Evolutionary conservation across 169 alveolate genomes (phyloP).

Genomic region (Plasmodium fragile): DNA sequence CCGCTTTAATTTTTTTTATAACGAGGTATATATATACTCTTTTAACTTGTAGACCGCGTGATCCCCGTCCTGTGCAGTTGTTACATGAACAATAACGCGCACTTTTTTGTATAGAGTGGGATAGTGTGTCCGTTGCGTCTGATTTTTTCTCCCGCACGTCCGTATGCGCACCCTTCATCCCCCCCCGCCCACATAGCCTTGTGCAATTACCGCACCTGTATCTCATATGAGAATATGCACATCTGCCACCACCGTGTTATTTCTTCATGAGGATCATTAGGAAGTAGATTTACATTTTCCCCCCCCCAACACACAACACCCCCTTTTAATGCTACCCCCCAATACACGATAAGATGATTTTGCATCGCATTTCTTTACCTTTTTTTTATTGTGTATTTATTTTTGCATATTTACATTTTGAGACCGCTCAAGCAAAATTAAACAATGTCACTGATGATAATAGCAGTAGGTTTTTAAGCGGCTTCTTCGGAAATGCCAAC

Average conservation of each 20-base stretch:
- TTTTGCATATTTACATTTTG: conserved; percentile 29
- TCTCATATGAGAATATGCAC: background rate
- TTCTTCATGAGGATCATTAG: background rate
- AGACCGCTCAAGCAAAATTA: conserved; percentile 32
- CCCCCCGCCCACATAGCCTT: background rate
- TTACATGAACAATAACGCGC: no score
- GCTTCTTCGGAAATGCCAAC: background rate
- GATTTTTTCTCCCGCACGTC: background rate
- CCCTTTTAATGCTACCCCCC: background rate
- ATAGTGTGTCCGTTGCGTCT: background rate
- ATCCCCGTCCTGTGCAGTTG: no score
- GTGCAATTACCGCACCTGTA: background rate
- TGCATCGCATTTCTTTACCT: background rate
- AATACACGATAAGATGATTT: background rate
- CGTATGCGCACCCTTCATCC: background rate
- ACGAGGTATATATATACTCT: no score
- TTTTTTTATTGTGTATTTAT: conserved; percentile 10
- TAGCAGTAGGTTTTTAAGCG: background rate
- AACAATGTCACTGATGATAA: conserved; percentile 5
- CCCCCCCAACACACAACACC: background rate
- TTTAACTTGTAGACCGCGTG: no score
- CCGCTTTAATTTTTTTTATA: background rate
- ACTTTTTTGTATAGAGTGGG: no score
- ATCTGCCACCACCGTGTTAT: background rate
- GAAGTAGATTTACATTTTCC: background rate